Base-by-base conservation (phyloP, 2,329 filamentous ascomycete species). In the Mariannaea elegans region DNA sequence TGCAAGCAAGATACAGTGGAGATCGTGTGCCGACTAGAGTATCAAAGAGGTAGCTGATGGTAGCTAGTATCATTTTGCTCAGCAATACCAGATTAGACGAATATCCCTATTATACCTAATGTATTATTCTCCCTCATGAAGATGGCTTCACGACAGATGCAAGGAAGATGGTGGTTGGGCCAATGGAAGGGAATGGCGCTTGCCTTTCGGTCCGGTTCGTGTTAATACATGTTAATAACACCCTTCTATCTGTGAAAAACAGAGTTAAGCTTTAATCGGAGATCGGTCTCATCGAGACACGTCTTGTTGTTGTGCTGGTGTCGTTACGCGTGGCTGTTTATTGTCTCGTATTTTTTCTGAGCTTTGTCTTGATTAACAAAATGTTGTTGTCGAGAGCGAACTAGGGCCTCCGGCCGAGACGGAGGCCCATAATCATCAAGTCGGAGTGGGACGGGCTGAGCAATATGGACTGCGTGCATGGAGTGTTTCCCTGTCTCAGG, bases 1-100 rank as follows among this genome's bases (percentile, higher is more conserved):
- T 60, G 34, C 73, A 73, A 46, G 65, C 71, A 9, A 70, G 76
- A 50, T 77, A 77, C 23, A 72, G 70, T 45, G 73, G 73, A 31
- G 77, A 79, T 51, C 68, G 75, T 34, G 71, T 75, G n/a, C 73
- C 75, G 19, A 66, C 64, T n/a, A 69, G 75, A 42, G 70, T 77
- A 18, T 58, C 71, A 31, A 75, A 72, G 52, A 65, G 72, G 55
- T 75, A 56, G 54, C 45, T 13, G 32, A 19, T 21, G 16, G 13
- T 18, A 14, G n/a, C n/a, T n/a, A 16, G 12, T 10, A 31, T 21
- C n/a, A 13, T 9, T 59, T 63, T 16, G 10, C 18, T 14, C 16
- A 27, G 29, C 21, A 39, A 10, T 29, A 56, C 36, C 27, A 57
- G 47, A 47, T 48, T 19, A 23, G 38, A 42, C 38, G 38, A 38